Conservation (phyloP, 2,329 filamentous ascomycete species). For the Exophiala dermatitidis region DNA sequence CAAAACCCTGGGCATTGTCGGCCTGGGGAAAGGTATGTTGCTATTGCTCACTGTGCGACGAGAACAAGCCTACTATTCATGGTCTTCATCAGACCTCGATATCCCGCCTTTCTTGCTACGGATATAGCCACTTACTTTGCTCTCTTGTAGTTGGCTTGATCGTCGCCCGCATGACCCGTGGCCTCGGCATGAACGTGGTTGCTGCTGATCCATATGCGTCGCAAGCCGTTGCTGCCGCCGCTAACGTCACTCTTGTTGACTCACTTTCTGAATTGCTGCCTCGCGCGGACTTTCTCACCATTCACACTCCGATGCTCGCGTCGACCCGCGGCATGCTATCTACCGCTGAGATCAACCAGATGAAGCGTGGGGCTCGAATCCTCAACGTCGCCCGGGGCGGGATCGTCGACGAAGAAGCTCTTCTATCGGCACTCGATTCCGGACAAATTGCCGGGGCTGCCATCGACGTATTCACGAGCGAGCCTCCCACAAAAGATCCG, state of each 20-base stretch:
- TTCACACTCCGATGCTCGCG: slow-evolving; percentile 72
- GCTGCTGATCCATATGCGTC: slow-evolving; percentile 74
- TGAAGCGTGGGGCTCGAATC: slow-evolving; percentile 67
- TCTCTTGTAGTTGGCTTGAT: slow-evolving; percentile 56
- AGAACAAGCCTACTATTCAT: not conserved
- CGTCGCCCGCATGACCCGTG: slow-evolving; percentile 70
- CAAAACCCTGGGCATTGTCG: slow-evolving; percentile 69
- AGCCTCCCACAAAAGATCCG: slow-evolving; percentile 56
- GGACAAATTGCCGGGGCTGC: slow-evolving; percentile 69
- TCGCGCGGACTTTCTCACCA: slow-evolving; percentile 66
- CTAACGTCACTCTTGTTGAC: slow-evolving; percentile 57
- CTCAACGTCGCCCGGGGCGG: slow-evolving; percentile 75
- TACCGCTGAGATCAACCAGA: slow-evolving; percentile 56
- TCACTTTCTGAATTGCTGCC: slow-evolving; percentile 56
- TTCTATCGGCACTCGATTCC: slow-evolving; percentile 62
- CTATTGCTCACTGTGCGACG: not conserved
- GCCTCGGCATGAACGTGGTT: slow-evolving; percentile 67
- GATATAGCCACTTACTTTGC: not conserved
- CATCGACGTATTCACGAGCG: slow-evolving; percentile 70
- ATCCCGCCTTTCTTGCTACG: not conserved
- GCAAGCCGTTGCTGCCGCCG: slow-evolving; percentile 60
- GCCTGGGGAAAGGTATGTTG: slow-evolving; percentile 62
- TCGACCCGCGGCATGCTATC: slow-evolving; percentile 69
- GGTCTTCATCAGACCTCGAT: not conserved
- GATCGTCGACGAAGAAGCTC: slow-evolving; percentile 68